Conservation (phyloP, 768 basidiomycete genomes). For the Mycena rebaudengoi region DNA sequence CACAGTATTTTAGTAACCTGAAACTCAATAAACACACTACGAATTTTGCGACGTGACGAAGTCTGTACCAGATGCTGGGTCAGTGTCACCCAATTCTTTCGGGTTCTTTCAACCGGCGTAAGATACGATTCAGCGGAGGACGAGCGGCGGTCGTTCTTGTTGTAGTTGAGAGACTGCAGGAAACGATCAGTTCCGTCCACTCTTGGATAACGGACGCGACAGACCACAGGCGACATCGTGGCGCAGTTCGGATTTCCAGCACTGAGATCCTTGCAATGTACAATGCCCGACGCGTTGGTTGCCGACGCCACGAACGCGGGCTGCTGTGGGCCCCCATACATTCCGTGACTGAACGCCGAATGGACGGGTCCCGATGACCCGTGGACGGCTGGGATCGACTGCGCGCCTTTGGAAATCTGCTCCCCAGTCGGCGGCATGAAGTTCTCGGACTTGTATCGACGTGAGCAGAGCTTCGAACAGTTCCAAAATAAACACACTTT, state of each 20-base stretch:
- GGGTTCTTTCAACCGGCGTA: constrained; percentile 56
- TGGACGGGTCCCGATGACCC: constrained; percentile 7
- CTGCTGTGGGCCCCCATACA: constrained; percentile 14
- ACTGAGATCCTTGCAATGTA: constrained; percentile 56
- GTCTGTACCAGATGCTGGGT: constrained; percentile 45
- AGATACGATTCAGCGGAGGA: constrained; percentile 63
- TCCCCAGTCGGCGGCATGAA: constrained; percentile 14
- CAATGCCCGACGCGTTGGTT: constrained; percentile 46
- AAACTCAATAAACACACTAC: background rate
- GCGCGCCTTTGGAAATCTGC: constrained; percentile 13
- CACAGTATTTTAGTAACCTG: constrained; percentile 57
- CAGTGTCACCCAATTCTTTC: constrained; percentile 61
- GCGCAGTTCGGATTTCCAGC: constrained; percentile 64
- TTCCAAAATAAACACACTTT: background rate
- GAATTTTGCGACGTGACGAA: background rate
- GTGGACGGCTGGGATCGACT: background rate
- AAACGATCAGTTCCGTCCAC: background rate
- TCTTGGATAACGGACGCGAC: constrained; percentile 8
- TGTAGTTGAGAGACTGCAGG: constrained; percentile 52
- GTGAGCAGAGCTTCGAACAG: background rate
- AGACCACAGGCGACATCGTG: constrained; percentile 58
- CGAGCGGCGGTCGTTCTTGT: constrained; percentile 58
- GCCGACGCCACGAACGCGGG: constrained; percentile 8
- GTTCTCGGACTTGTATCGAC: background rate
- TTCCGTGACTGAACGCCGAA: constrained; percentile 15